Percentiles rank a stretch among this genome's conserved stretches.
Conservation (phyloP, 2,329 filamentous ascomycete species). For the Pezicula radicicola region DNA sequence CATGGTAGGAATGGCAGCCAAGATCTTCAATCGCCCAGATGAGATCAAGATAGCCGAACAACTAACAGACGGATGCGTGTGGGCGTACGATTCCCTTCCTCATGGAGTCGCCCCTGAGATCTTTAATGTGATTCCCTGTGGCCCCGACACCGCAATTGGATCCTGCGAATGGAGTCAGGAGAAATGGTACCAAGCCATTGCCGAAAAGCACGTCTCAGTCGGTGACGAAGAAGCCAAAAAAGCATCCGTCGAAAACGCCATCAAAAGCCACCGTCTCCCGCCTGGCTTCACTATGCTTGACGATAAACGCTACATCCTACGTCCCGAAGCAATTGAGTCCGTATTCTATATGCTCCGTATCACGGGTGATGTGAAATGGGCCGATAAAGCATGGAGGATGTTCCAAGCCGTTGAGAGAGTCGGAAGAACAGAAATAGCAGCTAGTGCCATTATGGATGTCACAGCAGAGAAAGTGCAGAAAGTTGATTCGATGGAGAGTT, state of each 20-base stretch:
- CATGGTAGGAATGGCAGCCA: constrained; percentile 65
- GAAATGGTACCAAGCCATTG: constrained; percentile 41
- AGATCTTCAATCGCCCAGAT: constrained; percentile 50
- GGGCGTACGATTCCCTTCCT: constrained; percentile 54
- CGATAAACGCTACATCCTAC: constrained; percentile 45
- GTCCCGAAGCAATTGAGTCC: constrained; percentile 65
- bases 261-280: constrained; percentile 12
- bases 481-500: constrained; percentile 55
- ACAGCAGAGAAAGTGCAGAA: constrained; percentile 39
- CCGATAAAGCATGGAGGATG: constrained; percentile 46
- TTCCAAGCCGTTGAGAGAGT: constrained; percentile 42
- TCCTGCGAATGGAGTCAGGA: constrained; percentile 35
- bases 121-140: constrained; percentile 35
- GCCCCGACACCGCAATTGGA: constrained; percentile 3
- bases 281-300: constrained; percentile 18
- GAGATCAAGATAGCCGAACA: constrained; percentile 54
- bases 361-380: constrained; percentile 27
- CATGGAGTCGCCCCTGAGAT: constrained; percentile 61
- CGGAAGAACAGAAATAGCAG: constrained; percentile 38
- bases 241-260: constrained; percentile 4
- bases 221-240: constrained; percentile 48
- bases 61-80: constrained; percentile 62
- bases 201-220: constrained; percentile 40
- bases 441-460: constrained; percentile 40
- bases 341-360: constrained; percentile 56